Evolutionary conservation across 345 rosid species (phyloP).

Genomic region (Eucalyptus camaldulensis): DNA sequence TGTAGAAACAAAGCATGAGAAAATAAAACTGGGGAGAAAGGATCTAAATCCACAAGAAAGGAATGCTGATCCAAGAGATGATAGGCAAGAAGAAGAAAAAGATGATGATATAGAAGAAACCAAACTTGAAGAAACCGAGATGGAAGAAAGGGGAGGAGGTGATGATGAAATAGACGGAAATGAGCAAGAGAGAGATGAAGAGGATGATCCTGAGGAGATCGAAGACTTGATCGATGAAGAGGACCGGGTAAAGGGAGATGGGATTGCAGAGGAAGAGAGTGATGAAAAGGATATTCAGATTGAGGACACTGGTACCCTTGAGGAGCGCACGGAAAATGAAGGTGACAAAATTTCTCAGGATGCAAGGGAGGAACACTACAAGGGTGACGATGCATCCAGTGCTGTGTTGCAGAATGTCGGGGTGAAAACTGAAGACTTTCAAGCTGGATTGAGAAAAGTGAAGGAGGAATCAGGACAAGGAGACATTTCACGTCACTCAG

Average conservation of each 20-base stretch:
- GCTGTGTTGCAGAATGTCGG: background rate
- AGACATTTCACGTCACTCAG: background rate
- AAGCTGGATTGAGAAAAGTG: background rate
- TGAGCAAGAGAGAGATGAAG: conserved; percentile 30
- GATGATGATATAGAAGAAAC: conserved; percentile 12
- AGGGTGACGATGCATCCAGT: conserved; percentile 4
- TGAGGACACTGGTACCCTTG: background rate
- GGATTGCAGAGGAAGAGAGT: conserved; percentile 7
- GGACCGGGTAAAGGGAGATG: conserved; percentile 27
- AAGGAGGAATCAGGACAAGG: background rate
- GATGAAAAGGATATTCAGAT: background rate
- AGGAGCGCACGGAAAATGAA: background rate
- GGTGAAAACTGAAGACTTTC: background rate
- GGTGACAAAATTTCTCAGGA: background rate
- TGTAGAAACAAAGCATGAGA: background rate
- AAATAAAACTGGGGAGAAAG: conserved; percentile 41
- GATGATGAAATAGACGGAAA: conserved; percentile 36
- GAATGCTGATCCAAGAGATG: background rate
- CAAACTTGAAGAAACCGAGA: conserved; percentile 10
- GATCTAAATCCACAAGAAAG: conserved; percentile 7
- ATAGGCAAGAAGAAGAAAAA: conserved; percentile 3
- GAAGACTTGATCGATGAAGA: conserved; percentile 57
- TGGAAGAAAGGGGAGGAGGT: conserved; percentile 19
- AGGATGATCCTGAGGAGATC: conserved; percentile 33
- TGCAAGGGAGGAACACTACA: conserved; percentile 5